Evolutionary conservation across 805 yeast species (phyloP).

Genomic region (Lipomyces sp.): DNA sequence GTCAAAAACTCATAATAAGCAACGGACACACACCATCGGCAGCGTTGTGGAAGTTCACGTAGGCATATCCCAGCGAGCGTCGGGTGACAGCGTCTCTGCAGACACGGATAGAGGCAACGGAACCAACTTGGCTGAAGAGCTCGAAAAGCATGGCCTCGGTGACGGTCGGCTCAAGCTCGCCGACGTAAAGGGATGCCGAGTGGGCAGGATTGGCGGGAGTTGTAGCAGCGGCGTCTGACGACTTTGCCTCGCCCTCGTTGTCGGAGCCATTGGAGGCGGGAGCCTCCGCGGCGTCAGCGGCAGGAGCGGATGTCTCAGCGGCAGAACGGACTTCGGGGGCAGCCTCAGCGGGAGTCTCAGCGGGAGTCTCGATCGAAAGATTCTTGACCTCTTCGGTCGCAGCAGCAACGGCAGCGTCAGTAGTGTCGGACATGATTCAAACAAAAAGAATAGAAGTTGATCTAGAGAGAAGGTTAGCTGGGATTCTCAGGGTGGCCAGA

Average conservation of each 20-base stretch:
- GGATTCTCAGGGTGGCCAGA: too few species aligned
- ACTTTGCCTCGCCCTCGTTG: slow-evolving; percentile 31
- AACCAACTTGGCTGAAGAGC: slow-evolving; percentile 90
- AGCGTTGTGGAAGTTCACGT: slow-evolving; percentile 88
- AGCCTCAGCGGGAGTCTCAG: slow-evolving; percentile 13
- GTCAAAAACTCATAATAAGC: neutral
- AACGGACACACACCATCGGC: slow-evolving; percentile 58
- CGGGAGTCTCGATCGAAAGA: slow-evolving; percentile 25
- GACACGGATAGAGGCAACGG: slow-evolving; percentile 94
- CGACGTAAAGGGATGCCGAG: slow-evolving; percentile 83
- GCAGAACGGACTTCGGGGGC: slow-evolving; percentile 1
- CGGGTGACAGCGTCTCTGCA: slow-evolving; percentile 98
- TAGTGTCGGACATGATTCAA: slow-evolving; percentile 28
- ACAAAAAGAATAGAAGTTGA: neutral
- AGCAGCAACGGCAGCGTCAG: slow-evolving; percentile 31
- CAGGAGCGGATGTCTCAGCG: slow-evolving; percentile 6
- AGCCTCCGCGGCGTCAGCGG: slow-evolving; percentile 3
- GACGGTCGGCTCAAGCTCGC: slow-evolving; percentile 89
- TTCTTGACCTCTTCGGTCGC: slow-evolving; percentile 29
- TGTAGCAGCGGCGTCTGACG: slow-evolving; percentile 36
- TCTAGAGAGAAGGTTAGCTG: neutral
- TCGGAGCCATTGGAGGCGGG: slow-evolving; percentile 19
- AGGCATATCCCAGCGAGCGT: slow-evolving; percentile 96
- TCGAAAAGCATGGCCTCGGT: slow-evolving; percentile 94
- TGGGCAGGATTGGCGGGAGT: slow-evolving; percentile 38